A percentile compares a stretch with the other conserved stretches of the same genome.
Conservation (phyloP, 305 asterid genomes). For the Plantago coronopus region DNA sequence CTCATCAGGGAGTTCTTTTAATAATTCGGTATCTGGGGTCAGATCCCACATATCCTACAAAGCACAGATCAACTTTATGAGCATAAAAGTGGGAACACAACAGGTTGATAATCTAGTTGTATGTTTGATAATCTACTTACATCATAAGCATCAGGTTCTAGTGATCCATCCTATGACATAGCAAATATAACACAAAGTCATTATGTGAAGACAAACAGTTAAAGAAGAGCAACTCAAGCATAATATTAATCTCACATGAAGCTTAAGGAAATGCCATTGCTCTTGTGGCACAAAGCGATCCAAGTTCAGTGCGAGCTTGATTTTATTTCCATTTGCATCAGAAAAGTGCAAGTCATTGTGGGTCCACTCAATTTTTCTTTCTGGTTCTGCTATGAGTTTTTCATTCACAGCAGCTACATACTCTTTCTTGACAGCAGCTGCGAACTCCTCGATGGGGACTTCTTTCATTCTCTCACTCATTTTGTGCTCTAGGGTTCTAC, state of each 20-base stretch:
- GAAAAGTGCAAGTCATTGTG: constrained; percentile 39
- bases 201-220: constrained; percentile 10
- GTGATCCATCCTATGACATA: constrained; percentile 63
- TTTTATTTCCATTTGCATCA: constrained; percentile 35
- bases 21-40: constrained; percentile 67
- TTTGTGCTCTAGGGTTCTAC: constrained; percentile 38
- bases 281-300: constrained; percentile 30
- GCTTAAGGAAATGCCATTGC: constrained; percentile 38
- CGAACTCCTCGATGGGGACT: constrained; percentile 38
- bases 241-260: constrained; percentile 36
- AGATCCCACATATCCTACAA: constrained; percentile 89
- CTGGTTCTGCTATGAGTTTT: constrained; percentile 10
- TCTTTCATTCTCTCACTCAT: constrained; percentile 18
- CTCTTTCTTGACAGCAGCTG: constrained; percentile 23
- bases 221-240: not conserved
- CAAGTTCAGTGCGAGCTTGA: constrained; percentile 27
- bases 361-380: constrained; percentile 46
- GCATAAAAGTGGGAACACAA: constrained; percentile 11
- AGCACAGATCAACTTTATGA: constrained; percentile 10
- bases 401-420: constrained; percentile 22
- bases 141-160: constrained; percentile 52
- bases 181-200: constrained; percentile 12
- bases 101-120: not conserved
- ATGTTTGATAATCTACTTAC: constrained; percentile 30
- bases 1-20: constrained; percentile 64